These are phyloP conservation scores for Spencermartinsiella europaea DNA, from an alignment of 805 yeast species.

Conservation along the genomic window DNA sequence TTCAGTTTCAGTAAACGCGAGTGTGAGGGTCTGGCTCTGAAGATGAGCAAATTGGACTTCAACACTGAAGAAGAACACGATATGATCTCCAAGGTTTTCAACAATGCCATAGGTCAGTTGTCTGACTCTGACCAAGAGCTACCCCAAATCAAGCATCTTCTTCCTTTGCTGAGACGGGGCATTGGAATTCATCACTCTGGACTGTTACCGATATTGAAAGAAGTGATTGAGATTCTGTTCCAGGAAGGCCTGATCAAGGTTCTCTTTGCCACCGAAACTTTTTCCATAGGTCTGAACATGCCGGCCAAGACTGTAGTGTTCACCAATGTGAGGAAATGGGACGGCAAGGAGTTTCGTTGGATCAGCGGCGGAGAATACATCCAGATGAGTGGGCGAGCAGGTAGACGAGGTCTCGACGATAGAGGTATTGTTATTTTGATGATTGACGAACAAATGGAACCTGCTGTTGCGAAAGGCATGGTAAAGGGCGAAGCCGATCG, in stretches of 20 bases:
- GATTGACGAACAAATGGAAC: conserved; percentile 99
- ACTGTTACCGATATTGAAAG: conserved; percentile 84
- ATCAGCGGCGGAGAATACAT: conserved; percentile 99
- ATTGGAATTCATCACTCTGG: conserved; percentile 99
- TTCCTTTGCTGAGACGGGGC: conserved; percentile 88
- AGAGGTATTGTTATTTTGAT: conserved; percentile 98
- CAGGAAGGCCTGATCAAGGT: conserved; percentile 96
- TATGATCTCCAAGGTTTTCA: conserved; percentile 82
- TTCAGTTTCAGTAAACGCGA: conserved; percentile 97
- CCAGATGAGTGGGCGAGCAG: conserved; percentile 99
- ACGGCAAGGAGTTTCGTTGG: conserved; percentile 97
- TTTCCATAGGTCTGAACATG: conserved; percentile 97
- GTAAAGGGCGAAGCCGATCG: conserved; percentile 98
- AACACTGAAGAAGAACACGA: conserved; percentile 92
- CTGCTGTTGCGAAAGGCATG: conserved; percentile 98
- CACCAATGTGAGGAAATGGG: conserved; percentile 97
- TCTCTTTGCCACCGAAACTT: conserved; percentile 95
- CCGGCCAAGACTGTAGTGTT: conserved; percentile 99
- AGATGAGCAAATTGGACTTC: conserved; percentile 93
- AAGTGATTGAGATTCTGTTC: conserved; percentile 90
- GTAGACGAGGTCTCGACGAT: conserved; percentile 98
- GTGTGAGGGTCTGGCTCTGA: conserved; percentile 89
- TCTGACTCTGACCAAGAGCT: conserved; percentile 88
- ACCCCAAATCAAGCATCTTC: conserved; percentile 89
- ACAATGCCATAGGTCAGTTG: conserved; percentile 79